phyloP scores from a whole-genome alignment of 73 alveolate species.

The Breviolum minutum region DNA sequence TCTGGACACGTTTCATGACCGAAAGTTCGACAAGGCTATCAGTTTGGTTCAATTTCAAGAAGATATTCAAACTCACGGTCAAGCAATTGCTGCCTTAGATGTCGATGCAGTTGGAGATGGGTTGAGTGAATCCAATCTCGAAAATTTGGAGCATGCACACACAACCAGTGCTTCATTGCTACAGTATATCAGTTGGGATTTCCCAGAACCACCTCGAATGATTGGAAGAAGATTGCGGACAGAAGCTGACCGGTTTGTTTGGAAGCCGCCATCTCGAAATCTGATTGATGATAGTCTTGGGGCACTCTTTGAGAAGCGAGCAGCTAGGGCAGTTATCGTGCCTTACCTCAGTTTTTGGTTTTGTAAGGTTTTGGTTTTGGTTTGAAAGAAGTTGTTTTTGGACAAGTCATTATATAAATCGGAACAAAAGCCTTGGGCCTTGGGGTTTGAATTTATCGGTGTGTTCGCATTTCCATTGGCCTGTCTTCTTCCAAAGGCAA shows the following conservation, averaged over 20 bases:
- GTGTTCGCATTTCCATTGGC: too few relatives aligned
- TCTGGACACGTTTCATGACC: background rate
- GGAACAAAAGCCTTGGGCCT: too few relatives aligned
- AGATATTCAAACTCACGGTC: background rate
- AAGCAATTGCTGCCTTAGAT: background rate
- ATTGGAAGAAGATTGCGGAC: background rate
- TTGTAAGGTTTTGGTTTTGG: background rate
- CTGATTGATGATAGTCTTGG: background rate
- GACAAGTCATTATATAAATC: too few relatives aligned
- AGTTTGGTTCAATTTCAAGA: slow-evolving; percentile 3
- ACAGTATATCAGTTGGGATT: background rate
- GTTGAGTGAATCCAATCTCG: background rate
- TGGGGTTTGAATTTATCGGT: too few relatives aligned
- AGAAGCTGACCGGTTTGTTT: background rate
- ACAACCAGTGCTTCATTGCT: background rate
- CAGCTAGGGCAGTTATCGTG: background rate
- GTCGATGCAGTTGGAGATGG: background rate
- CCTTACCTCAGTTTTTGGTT: background rate
- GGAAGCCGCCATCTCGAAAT: background rate
- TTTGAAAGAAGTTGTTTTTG: background rate
- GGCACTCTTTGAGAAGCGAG: background rate
- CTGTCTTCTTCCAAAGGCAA: background rate
- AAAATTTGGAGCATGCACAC: background rate
- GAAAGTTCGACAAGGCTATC: background rate
- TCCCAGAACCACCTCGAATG: background rate